phyloP scores from a whole-genome alignment of 2,329 filamentous ascomycete species.

The Curvularia hawaiiensis region DNA sequence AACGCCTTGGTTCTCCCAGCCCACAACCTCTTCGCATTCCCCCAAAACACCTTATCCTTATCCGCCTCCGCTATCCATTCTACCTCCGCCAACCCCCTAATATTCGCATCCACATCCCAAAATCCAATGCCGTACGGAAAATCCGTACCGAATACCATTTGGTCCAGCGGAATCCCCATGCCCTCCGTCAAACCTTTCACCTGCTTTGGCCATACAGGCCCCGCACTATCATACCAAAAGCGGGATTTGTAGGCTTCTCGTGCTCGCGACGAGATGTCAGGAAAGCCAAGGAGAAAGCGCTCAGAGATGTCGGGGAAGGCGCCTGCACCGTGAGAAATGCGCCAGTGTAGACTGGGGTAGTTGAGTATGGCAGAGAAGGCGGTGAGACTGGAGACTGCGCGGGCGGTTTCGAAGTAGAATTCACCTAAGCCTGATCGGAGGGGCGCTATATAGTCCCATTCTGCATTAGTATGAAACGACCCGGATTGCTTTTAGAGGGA shows the following conservation, averaged over 20 bases:
- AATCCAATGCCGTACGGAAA: conserved; percentile 48
- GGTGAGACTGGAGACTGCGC: conserved; percentile 43
- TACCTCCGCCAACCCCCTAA: conserved; percentile 33
- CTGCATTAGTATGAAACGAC: neutral
- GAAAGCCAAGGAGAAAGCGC: conserved; percentile 43
- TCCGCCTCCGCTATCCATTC: conserved; percentile 27
- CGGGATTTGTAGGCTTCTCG: conserved; percentile 37
- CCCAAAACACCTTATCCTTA: conserved; percentile 35
- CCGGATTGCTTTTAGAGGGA: no score
- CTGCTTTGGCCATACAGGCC: conserved; percentile 46
- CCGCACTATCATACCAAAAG: conserved; percentile 48
- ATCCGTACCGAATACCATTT: conserved; percentile 48
- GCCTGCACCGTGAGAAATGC: conserved; percentile 44
- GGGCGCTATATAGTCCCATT: conserved; percentile 27
- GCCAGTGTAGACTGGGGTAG: conserved; percentile 41
- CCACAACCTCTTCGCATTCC: conserved; percentile 38
- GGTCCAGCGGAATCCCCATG: conserved; percentile 33
- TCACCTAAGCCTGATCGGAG: conserved; percentile 44
- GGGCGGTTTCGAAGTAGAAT: conserved; percentile 47
- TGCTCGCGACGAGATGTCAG: conserved; percentile 29
- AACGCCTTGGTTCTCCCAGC: conserved; percentile 24
- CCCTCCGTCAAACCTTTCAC: conserved; percentile 44
- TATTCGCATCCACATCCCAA: conserved; percentile 44
- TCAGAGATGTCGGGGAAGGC: conserved; percentile 45
- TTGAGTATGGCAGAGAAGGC: conserved; percentile 35